phyloP scores from a whole-genome alignment of 768 basidiomycete genomes.

The Leccinum subgranulosum region DNA sequence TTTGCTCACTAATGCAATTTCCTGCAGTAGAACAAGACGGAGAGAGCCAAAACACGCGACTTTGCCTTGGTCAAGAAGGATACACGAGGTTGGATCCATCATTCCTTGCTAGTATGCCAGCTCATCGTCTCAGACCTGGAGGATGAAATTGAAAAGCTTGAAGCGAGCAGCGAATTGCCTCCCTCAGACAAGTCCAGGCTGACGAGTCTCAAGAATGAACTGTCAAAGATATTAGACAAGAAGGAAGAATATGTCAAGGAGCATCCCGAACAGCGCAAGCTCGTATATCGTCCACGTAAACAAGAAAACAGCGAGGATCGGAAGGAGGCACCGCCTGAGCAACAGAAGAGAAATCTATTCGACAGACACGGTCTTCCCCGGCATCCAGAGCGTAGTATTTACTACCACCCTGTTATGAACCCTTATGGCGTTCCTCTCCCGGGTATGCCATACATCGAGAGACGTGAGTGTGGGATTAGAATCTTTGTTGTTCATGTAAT shows the following conservation, averaged over 20 bases:
- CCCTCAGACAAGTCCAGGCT: constrained; percentile 64
- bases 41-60: constrained; percentile 76
- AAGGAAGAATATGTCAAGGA: constrained; percentile 91
- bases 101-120: background rate
- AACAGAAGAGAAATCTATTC: constrained; percentile 65
- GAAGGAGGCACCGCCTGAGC: constrained; percentile 37
- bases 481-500: background rate
- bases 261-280: constrained; percentile 87
- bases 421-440: constrained; percentile 92
- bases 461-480: constrained; percentile 53
- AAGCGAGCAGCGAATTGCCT: constrained; percentile 41
- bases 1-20: constrained; percentile 8
- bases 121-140: constrained; percentile 60
- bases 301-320: constrained; percentile 40
- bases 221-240: constrained; percentile 77
- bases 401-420: constrained; percentile 92
- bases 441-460: constrained; percentile 93
- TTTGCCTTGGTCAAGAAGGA: constrained; percentile 94
- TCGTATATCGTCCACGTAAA: constrained; percentile 67
- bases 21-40: constrained; percentile 86
- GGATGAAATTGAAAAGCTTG: constrained; percentile 71
- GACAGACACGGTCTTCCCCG: constrained; percentile 81
- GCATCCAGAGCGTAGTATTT: constrained; percentile 89
- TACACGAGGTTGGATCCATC: constrained; percentile 58
- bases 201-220: constrained; percentile 67